These are phyloP conservation scores for Trichosanthes truncata DNA, from an alignment of 306 rosid genomes.

Conservation along the genomic window DNA sequence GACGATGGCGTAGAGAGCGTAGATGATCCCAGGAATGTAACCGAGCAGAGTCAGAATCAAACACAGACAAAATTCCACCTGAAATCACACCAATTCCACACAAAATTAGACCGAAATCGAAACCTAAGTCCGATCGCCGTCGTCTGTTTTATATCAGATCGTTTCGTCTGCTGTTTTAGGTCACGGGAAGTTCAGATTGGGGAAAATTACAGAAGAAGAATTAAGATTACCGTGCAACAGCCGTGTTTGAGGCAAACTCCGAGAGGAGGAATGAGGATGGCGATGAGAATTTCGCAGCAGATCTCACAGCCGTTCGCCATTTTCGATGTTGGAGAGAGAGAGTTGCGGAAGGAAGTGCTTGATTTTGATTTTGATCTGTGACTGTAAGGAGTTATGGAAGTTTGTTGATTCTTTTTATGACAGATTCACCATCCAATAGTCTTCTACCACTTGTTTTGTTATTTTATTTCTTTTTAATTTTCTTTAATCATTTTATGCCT, in stretches of 20 bases:
- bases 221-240: slow-evolving; percentile 32
- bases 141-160: not conserved
- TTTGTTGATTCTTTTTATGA: not conserved
- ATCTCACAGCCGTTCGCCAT: slow-evolving; percentile 15
- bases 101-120: not conserved
- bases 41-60: slow-evolving; percentile 75
- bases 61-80: slow-evolving; percentile 83
- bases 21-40: slow-evolving; percentile 83
- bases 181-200: not conserved
- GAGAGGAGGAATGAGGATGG: slow-evolving; percentile 16
- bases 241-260: slow-evolving; percentile 14
- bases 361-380: not conserved
- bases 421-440: not conserved
- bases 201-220: not conserved
- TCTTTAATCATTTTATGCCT: too few species aligned
- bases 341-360: not conserved
- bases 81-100: slow-evolving; percentile 3
- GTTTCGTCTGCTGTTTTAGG: not conserved
- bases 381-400: too few species aligned
- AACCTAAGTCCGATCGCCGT: not conserved
- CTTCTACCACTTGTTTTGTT: not conserved
- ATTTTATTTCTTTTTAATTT: too few species aligned
- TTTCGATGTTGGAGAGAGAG: not conserved
- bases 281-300: slow-evolving; percentile 18
- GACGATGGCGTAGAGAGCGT: slow-evolving; percentile 77